Base-by-base conservation (phyloP, 2,329 filamentous ascomycete species). In the Fusarium sp. region DNA sequence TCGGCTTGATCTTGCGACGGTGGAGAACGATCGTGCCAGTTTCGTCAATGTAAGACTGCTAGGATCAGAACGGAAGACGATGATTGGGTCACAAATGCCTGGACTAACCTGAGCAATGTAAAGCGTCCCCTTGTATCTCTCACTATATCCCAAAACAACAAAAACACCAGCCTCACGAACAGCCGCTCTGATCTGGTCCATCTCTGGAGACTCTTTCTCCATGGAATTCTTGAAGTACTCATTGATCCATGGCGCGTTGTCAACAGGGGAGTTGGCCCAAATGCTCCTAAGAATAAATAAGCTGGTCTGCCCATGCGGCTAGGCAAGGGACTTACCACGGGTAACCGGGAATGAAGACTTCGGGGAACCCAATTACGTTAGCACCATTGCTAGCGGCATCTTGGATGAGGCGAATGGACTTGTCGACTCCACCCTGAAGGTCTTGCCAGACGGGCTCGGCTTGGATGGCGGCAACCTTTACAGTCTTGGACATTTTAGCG, bases 301-400 rank as follows among this genome's bases (percentile, higher is more conserved):
- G 34, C 16, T 38, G 5, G 0, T 38, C 32, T 38, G 32, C 16
- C 9, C 32, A 29, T 27, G 3, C 11, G 9, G 27, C 27, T 27
- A 27, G 27, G 10, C 27, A 27, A 27, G 9, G 3, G 9, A 11
- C 53, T 34, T 25, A 59, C 60, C 63, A 66, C 5, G 63, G 63
- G 20, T 66, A 65, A 1, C 86, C 86, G 1, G 85, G 84, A 29
- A 87, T 81, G 81, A 83, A 88, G 24, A 81, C 81, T 70, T 88
- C 85, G 0, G 86, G 83, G 50, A 88, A 88, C 0, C 82, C 80
- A 5, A 91, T 75, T 1, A 91, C 77, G 47, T 87, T 80, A 2
- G 87, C 86, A 1, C 84, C 85, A 42, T 86, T 83, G 5, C 18
- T 16, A 14, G 71, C 61, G 5, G 72, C 69, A 3, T 72, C 65